These are phyloP conservation scores for Colletotrichum zoysiae DNA, from an alignment of 2,329 filamentous ascomycete genomes.

Conservation along the genomic window DNA sequence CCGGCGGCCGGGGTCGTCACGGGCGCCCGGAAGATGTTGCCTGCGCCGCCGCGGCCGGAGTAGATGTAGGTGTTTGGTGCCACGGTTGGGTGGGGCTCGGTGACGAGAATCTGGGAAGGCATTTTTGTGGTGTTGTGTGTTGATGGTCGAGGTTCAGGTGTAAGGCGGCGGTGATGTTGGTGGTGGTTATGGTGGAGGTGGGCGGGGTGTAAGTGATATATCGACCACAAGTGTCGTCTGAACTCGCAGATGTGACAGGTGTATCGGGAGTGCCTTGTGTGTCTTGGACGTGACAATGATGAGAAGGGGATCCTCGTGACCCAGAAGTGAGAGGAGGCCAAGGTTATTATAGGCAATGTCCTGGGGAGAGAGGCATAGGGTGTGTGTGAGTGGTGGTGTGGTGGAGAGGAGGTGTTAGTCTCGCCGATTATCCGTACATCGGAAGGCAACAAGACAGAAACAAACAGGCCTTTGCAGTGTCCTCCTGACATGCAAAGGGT, in stretches of 20 bases:
- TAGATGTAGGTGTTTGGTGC: constrained; percentile 62
- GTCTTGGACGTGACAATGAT: constrained; percentile 37
- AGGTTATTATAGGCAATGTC: constrained; percentile 37
- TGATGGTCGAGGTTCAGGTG: constrained; percentile 7
- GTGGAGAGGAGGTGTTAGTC: constrained; percentile 22
- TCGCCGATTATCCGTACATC: constrained; percentile 10
- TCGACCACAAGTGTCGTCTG: constrained; percentile 27
- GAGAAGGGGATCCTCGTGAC: background rate
- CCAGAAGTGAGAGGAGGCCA: constrained; percentile 22
- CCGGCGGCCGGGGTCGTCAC: constrained; percentile 58
- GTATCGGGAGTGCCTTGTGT: background rate
- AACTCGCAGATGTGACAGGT: constrained; percentile 20
- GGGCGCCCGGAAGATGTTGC: constrained; percentile 66
- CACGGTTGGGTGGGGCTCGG: constrained; percentile 63
- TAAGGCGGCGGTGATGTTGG: background rate
- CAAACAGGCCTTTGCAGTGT: constrained; percentile 28
- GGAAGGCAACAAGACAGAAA: background rate
- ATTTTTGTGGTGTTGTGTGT: constrained; percentile 48
- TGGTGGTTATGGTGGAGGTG: constrained; percentile 4
- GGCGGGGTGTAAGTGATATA: constrained; percentile 33
- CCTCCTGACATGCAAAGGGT: constrained; percentile 38
- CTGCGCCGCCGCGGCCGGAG: constrained; percentile 68
- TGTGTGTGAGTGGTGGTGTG: constrained; percentile 14
- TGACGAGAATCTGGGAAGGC: constrained; percentile 60
- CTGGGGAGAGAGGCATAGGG: constrained; percentile 11